These are phyloP conservation scores for Pythium aphanidermatum DNA, from an alignment of 352 stramenopile species.

Conservation along the genomic window DNA sequence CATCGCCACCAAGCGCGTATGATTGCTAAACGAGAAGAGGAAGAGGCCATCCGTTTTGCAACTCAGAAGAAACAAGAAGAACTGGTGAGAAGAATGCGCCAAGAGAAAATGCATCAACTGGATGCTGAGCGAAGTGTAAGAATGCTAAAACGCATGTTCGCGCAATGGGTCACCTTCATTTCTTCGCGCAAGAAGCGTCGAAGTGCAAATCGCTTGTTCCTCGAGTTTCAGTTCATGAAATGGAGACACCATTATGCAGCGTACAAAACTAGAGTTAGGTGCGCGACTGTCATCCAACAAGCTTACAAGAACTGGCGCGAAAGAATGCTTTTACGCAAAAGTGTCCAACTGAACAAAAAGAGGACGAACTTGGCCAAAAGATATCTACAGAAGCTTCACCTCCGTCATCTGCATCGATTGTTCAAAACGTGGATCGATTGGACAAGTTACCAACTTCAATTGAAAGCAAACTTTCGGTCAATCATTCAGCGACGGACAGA, in stretches of 20 bases:
- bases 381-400: slow-evolving; percentile 52
- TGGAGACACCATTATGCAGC: slow-evolving; percentile 39
- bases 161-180: slow-evolving; percentile 33
- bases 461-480: slow-evolving; percentile 37
- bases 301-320: slow-evolving; percentile 20
- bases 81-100: slow-evolving; percentile 37
- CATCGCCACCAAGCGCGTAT: slow-evolving; percentile 53
- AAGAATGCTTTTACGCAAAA: slow-evolving; percentile 22
- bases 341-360: slow-evolving; percentile 40
- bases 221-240: slow-evolving; percentile 53
- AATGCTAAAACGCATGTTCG: slow-evolving; percentile 18
- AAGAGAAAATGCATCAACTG: slow-evolving; percentile 43
- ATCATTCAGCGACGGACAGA: slow-evolving; percentile 36
- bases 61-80: slow-evolving; percentile 39
- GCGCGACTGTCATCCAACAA: slow-evolving; percentile 34
- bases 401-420: slow-evolving; percentile 30
- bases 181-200: slow-evolving; percentile 26
- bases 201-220: slow-evolving; percentile 49
- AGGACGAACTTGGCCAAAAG: slow-evolving; percentile 40
- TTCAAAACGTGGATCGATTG: slow-evolving; percentile 55
- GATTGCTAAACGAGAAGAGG: slow-evolving; percentile 40
- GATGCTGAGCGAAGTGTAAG: slow-evolving; percentile 21
- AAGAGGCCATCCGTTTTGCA: slow-evolving; percentile 29
- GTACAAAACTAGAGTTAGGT: slow-evolving; percentile 23
- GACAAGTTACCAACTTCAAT: slow-evolving; percentile 24